Evolutionary conservation across 2,329 filamentous ascomycete species (phyloP).

Genomic region (Pyrenophora graminea): DNA sequence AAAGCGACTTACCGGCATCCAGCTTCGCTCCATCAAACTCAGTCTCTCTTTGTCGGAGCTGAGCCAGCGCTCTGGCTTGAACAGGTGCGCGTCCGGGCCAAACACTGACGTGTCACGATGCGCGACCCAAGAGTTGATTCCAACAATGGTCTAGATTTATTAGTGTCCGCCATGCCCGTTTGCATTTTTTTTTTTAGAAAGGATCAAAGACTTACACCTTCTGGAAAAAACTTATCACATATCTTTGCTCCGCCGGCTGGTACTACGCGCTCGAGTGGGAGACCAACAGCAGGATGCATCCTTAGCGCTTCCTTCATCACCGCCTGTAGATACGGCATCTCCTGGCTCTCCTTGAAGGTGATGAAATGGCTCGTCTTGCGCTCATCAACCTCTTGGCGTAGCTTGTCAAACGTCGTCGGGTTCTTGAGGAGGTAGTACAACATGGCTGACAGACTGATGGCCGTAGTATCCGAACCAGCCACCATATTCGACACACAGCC

Average conservation of each 20-base stretch:
- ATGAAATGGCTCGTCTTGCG: constrained; percentile 4
- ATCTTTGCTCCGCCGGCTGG: constrained; percentile 22
- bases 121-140: constrained; percentile 27
- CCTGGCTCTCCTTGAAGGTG: constrained; percentile 27
- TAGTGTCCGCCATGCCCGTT: neutral
- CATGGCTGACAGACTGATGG: constrained; percentile 41
- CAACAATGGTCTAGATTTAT: constrained; percentile 20
- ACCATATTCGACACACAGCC: constrained; percentile 46
- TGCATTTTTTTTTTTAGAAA: too few relatives aligned
- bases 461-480: constrained; percentile 52
- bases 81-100: constrained; percentile 21
- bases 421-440: constrained; percentile 27
- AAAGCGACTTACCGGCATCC: constrained; percentile 22
- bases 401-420: constrained; percentile 13
- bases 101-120: constrained; percentile 22
- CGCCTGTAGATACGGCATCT: constrained; percentile 39
- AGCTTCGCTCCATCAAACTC: constrained; percentile 23
- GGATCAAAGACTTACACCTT: constrained; percentile 9
- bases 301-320: constrained; percentile 34
- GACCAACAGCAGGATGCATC: constrained; percentile 29
- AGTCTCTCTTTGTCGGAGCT: constrained; percentile 15
- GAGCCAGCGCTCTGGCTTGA: constrained; percentile 29
- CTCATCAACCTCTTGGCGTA: constrained; percentile 22
- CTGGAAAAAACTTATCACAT: constrained; percentile 20
- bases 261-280: constrained; percentile 29